Percentiles rank a stretch among this genome's conserved stretches.
Conservation (phyloP, 352 stramenopile species). For the Elongisporangium senticosum region DNA sequence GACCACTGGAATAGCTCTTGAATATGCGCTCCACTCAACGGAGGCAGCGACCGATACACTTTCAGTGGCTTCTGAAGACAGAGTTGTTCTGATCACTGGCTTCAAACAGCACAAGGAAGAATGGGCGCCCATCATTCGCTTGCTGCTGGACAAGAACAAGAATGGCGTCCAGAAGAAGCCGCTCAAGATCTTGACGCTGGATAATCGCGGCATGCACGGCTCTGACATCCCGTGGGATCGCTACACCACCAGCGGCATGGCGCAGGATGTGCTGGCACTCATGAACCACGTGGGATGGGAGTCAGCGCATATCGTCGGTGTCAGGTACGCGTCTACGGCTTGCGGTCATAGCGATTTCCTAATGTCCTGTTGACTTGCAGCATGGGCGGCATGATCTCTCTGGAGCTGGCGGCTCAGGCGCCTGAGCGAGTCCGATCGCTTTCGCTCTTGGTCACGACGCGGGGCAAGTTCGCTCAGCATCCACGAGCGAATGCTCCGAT, state of each 20-base stretch:
- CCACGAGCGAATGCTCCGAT: conserved; percentile 20
- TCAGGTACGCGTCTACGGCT: conserved; percentile 9
- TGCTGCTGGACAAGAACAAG: conserved; percentile 28
- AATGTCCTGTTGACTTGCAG: conserved; percentile 13
- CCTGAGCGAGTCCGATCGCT: conserved; percentile 30
- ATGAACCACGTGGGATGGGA: conserved; percentile 37
- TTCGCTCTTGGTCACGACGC: conserved; percentile 33
- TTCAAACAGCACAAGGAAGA: conserved; percentile 39
- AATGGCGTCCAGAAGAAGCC: conserved; percentile 8
- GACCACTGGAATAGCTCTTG: conserved; percentile 19
- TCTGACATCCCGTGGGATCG: conserved; percentile 22
- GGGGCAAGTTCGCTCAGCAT: conserved; percentile 22
- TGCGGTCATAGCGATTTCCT: too few relatives aligned
- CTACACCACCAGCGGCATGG: conserved; percentile 48
- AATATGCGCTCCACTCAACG: conserved; percentile 14
- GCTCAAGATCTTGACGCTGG: conserved; percentile 32
- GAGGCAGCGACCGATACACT: conserved; percentile 6
- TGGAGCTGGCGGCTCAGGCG: conserved; percentile 25
- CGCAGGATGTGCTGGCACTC: conserved; percentile 31
- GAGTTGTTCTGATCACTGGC: conserved; percentile 36
- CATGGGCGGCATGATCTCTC: conserved; percentile 38
- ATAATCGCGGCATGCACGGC: conserved; percentile 42
- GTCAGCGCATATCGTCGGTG: conserved; percentile 27
- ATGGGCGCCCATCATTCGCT: conserved; percentile 29
- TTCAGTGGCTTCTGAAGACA: conserved; percentile 14